These are phyloP conservation scores for Sporothrix sp. DNA, from an alignment of 2,329 filamentous ascomycete genomes.

Conservation along the genomic window DNA sequence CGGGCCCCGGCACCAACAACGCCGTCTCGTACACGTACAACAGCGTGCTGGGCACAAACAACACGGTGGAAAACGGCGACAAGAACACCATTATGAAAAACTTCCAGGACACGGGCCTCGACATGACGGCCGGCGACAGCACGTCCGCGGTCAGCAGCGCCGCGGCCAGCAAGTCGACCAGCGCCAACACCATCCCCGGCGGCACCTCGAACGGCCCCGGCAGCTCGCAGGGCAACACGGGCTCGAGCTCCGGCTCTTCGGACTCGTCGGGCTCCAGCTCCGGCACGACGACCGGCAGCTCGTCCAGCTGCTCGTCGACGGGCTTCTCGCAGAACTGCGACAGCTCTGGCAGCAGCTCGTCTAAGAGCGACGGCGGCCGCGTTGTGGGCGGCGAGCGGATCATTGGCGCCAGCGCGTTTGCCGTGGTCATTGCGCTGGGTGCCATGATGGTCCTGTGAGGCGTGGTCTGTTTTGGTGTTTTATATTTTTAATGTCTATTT, in stretches of 20 bases:
- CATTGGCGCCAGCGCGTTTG: conserved; percentile 29
- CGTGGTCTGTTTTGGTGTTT: conserved; percentile 18
- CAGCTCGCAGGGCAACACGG: conserved; percentile 12
- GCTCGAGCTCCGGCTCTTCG: background rate
- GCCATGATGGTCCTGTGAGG: conserved; percentile 25
- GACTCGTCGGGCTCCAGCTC: conserved; percentile 17
- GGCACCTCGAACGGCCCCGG: conserved; percentile 23
- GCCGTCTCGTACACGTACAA: conserved; percentile 70
- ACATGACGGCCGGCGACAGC: conserved; percentile 48
- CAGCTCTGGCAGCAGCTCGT: conserved; percentile 19
- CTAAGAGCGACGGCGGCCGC: conserved; percentile 24
- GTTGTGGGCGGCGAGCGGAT: conserved; percentile 20
- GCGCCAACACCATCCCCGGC: conserved; percentile 22
- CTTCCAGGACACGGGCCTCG: conserved; percentile 67
- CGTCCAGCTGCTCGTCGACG: conserved; percentile 27
- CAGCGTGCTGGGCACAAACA: conserved; percentile 54
- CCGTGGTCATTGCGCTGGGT: conserved; percentile 27
- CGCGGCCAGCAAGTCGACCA: conserved; percentile 12
- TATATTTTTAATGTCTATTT: conserved; percentile 6
- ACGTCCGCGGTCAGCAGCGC: conserved; percentile 13
- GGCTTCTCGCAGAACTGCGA: conserved; percentile 35
- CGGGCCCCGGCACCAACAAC: conserved; percentile 55
- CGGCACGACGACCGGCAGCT: background rate
- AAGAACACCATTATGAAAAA: conserved; percentile 68
- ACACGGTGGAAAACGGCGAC: conserved; percentile 66